A percentile compares a stretch with the other conserved stretches of the same genome.
Conservation (phyloP, 352 stramenopile genomes). For the Achlya hypogyna region DNA sequence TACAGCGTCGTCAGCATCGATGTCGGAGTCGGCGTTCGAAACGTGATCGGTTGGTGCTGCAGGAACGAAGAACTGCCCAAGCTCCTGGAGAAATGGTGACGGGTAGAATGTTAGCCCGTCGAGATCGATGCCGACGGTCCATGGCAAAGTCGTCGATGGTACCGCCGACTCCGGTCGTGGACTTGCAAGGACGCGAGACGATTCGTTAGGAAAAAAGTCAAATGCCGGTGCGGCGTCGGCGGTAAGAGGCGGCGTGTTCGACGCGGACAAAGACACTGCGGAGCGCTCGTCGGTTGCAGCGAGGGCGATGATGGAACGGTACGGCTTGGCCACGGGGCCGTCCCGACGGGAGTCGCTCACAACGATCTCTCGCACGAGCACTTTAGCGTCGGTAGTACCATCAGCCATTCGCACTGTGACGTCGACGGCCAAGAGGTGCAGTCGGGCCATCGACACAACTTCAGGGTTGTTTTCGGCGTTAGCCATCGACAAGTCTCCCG, state of each 20-base stretch:
- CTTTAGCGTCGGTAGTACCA: not conserved
- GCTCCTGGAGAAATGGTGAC: not conserved
- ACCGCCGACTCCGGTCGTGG: no score
- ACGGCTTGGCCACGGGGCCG: not conserved
- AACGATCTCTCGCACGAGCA: not conserved
- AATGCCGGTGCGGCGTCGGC: no score
- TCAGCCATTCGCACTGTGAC: not conserved
- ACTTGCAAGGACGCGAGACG: no score
- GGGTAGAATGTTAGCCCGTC: not conserved
- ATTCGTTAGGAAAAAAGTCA: no score
- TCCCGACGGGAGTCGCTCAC: not conserved
- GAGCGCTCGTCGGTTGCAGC: no score
- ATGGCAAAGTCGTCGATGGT: not conserved
- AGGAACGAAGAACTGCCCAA: conserved; percentile 3
- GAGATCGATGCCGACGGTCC: not conserved
- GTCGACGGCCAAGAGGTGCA: conserved; percentile 30
- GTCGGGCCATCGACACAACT: conserved; percentile 60
- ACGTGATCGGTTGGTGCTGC: no score
- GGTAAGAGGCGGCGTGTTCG: no score
- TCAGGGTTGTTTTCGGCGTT: conserved; percentile 49
- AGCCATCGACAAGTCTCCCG: conserved; percentile 66
- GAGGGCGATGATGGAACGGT: not conserved
- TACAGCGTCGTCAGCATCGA: not conserved
- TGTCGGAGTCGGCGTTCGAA: not conserved
- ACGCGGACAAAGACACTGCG: no score